phyloP scores from a whole-genome alignment of 495 filamentous ascomycete genomes.

The Pyronema domesticum region DNA sequence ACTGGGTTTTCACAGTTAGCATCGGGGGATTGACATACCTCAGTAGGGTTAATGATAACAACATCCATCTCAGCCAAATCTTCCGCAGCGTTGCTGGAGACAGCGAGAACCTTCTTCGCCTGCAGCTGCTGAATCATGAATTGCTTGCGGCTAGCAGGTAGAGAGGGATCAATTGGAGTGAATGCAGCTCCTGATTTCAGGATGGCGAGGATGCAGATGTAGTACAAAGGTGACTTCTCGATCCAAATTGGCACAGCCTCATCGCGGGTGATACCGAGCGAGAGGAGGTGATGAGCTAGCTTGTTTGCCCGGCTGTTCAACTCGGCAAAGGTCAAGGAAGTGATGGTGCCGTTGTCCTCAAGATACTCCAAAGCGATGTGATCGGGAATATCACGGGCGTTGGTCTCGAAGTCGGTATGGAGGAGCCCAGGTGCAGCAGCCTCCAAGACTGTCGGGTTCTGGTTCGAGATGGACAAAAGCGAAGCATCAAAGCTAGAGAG shows the following conservation, averaged over 20 bases:
- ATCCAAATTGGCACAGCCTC: slow-evolving; percentile 28
- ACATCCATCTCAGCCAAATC: neutral
- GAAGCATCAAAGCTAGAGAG: slow-evolving; percentile 6
- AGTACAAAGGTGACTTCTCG: slow-evolving; percentile 27
- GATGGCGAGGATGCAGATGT: slow-evolving; percentile 27
- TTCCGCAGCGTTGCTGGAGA: neutral
- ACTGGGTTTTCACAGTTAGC: slow-evolving; percentile 10
- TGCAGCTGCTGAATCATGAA: slow-evolving; percentile 27
- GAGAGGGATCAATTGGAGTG: slow-evolving; percentile 26
- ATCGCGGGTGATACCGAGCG: slow-evolving; percentile 17
- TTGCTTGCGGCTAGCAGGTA: slow-evolving; percentile 24
- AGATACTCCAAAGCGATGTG: slow-evolving; percentile 26
- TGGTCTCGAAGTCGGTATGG: slow-evolving; percentile 19
- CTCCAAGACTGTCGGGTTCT: neutral
- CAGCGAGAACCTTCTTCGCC: neutral
- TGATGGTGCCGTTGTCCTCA: slow-evolving; percentile 12
- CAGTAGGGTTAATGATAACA: neutral
- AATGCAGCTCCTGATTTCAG: slow-evolving; percentile 30
- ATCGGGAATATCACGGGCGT: slow-evolving; percentile 19
- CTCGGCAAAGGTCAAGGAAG: slow-evolving; percentile 16
- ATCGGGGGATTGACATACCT: neutral
- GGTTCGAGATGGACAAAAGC: slow-evolving; percentile 16
- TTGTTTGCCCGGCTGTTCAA: slow-evolving; percentile 26
- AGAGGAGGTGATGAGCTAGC: slow-evolving; percentile 26
- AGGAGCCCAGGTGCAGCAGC: neutral